These are phyloP conservation scores for Trichoderma orchidacearum DNA, from an alignment of 495 filamentous ascomycete species.

Conservation along the genomic window DNA sequence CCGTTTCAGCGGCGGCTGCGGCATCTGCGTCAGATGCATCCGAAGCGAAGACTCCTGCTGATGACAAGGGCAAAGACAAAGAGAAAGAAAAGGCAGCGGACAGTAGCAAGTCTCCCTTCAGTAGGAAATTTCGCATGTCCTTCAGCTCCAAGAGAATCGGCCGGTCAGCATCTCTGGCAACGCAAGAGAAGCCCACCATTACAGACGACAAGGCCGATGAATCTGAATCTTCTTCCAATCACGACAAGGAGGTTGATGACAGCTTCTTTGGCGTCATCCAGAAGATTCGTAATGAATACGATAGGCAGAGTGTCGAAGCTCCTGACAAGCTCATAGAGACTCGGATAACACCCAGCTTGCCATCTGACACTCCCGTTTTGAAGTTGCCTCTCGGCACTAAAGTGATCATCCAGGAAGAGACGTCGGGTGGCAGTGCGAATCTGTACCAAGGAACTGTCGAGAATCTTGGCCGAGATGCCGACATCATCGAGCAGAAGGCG, in stretches of 20 bases:
- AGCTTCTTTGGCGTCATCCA: slow-evolving; percentile 73
- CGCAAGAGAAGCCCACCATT: slow-evolving; percentile 53
- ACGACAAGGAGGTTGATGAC: slow-evolving; percentile 72
- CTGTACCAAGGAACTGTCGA: slow-evolving; percentile 80
- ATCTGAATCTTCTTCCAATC: slow-evolving; percentile 53
- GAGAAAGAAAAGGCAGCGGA: slow-evolving; percentile 50
- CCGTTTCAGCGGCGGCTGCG: slow-evolving; percentile 20
- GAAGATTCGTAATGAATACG: slow-evolving; percentile 61
- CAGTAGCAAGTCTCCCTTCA: slow-evolving; percentile 53
- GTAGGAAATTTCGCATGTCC: slow-evolving; percentile 79
- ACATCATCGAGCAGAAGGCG: slow-evolving; percentile 68
- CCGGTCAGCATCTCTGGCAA: slow-evolving; percentile 55
- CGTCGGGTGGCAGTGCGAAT: slow-evolving; percentile 81
- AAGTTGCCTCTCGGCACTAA: slow-evolving; percentile 66
- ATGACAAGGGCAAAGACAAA: slow-evolving; percentile 47
- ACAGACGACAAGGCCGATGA: slow-evolving; percentile 60
- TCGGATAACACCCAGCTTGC: slow-evolving; percentile 60
- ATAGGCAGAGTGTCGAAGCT: slow-evolving; percentile 45
- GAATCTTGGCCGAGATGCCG: slow-evolving; percentile 60
- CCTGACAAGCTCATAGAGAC: slow-evolving; percentile 42
- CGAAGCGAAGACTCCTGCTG: slow-evolving; percentile 41
- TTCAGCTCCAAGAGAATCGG: slow-evolving; percentile 70
- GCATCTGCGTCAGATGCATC: slow-evolving; percentile 7
- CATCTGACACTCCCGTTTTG: slow-evolving; percentile 74
- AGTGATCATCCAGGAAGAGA: slow-evolving; percentile 92